Evolutionary conservation across 2,329 filamentous ascomycete genomes (phyloP).

Genomic region (Aspergillus latus): DNA sequence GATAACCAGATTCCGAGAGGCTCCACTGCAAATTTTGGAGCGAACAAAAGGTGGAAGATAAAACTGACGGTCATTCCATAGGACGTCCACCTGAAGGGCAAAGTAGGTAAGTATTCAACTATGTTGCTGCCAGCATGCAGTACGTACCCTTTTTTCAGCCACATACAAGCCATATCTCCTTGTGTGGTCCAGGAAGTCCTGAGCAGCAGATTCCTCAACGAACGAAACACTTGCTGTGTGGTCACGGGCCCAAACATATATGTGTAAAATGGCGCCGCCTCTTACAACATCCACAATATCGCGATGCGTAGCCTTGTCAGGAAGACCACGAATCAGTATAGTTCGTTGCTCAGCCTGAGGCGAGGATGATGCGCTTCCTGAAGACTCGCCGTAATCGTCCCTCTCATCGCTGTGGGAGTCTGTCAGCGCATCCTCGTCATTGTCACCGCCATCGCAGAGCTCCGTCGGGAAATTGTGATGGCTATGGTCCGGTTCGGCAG

Average conservation of each 20-base stretch:
- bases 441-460: constrained; percentile 18
- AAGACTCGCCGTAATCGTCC: constrained; percentile 23
- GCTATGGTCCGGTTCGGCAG: neutral
- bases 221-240: constrained; percentile 68
- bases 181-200: constrained; percentile 63
- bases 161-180: constrained; percentile 68
- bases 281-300: constrained; percentile 66
- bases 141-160: constrained; percentile 63
- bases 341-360: constrained; percentile 28
- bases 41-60: constrained; percentile 62
- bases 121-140: neutral
- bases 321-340: constrained; percentile 62
- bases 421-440: constrained; percentile 25
- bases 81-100: constrained; percentile 59
- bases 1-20: constrained; percentile 72
- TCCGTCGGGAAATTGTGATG: constrained; percentile 4
- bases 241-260: constrained; percentile 62
- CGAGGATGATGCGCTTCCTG: constrained; percentile 20
- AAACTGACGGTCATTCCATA: constrained; percentile 72
- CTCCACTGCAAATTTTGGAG: constrained; percentile 63
- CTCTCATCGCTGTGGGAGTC: constrained; percentile 29
- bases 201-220: constrained; percentile 60
- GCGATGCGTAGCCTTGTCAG: constrained; percentile 61
- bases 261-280: constrained; percentile 69
- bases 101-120: neutral